Base-by-base conservation (phyloP, 139 green algal genomes). In the Raphidocelis subcapitata region DNA sequence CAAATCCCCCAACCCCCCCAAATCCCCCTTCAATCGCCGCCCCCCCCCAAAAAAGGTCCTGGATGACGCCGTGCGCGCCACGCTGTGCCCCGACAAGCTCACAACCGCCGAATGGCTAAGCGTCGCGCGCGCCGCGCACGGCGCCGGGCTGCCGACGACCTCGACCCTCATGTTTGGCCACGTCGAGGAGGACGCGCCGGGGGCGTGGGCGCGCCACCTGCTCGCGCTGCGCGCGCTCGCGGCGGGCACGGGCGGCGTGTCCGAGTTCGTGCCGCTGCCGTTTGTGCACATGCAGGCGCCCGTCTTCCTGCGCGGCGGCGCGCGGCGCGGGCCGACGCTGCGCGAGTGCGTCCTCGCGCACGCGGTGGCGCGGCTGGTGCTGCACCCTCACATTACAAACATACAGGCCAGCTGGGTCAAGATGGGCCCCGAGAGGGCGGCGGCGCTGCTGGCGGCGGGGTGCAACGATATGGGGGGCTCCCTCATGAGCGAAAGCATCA, bases 401-500 rank as follows among this genome's bases (percentile, higher is more conserved):
- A 91, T 93, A 52, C 86, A 90, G 74, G 83, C 72, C 47, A 70
- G 60, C 70, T 77, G 70, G 93, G 88, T 96, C 4, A 97, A 97
- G 78, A 95, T 97, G 92, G 93, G 93, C 2, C 90, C 89, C 0
- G 31, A 85, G 21, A 72, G 59, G 3, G 93, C 91, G 12, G 75
- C 69, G 0, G 15, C 68, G 71, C 87, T 98, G 66, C 76, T 98
- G 71, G 55, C 65, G 24, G 82, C 79, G 8, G 93, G 93, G 20
- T 94, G 87, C 71, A 97, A 97, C 62, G 93, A 98, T 84, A 94
- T 97, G 90, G 93, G 93, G 49, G 93, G 93, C 20, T 73, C 73
- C 2, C 77, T 98, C 33, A 98, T 97, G 92, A 96, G 97, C 56
- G 93, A 98, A 77, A 86, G 49, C 81, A 98, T 98, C 83, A 97